A percentile compares a stretch with the other conserved stretches of the same genome.
Evolutionary conservation across 2,329 filamentous ascomycete genomes (phyloP).

Genomic region (Aspergillus oerlinghausenensis): DNA sequence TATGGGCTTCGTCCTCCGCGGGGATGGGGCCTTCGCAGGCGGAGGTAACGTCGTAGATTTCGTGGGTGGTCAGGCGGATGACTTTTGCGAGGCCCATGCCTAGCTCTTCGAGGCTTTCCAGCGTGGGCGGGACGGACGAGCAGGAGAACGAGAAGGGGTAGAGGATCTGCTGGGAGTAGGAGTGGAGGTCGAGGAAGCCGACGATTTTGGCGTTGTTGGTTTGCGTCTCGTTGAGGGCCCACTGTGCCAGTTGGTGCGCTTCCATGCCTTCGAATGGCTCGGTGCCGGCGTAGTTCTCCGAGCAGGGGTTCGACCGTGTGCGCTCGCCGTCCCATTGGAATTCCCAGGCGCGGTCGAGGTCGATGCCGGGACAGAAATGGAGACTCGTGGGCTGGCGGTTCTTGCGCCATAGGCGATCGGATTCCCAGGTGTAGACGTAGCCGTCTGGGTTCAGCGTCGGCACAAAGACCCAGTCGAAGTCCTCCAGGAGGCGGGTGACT

Average conservation of each 20-base stretch:
- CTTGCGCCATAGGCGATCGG: constrained; percentile 91
- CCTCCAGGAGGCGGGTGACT: constrained; percentile 72
- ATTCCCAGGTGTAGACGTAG: constrained; percentile 89
- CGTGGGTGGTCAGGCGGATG: constrained; percentile 73
- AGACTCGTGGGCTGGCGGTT: constrained; percentile 76
- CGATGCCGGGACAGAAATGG: constrained; percentile 78
- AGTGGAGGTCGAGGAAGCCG: constrained; percentile 86
- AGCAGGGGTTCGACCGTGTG: constrained; percentile 74
- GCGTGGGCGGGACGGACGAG: constrained; percentile 67
- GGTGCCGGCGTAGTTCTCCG: constrained; percentile 82
- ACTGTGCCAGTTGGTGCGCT: constrained; percentile 68
- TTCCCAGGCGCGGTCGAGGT: constrained; percentile 81
- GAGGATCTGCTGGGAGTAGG: constrained; percentile 90
- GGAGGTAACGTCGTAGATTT: constrained; percentile 71
- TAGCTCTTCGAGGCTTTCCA: constrained; percentile 89
- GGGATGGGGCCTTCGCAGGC: constrained; percentile 77
- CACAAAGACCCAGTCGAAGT: constrained; percentile 83
- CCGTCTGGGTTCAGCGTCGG: constrained; percentile 91
- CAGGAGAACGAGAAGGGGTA: constrained; percentile 92
- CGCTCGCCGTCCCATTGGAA: constrained; percentile 74
- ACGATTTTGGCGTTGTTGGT: constrained; percentile 70
- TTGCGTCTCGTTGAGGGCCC: constrained; percentile 74
- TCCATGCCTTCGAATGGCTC: constrained; percentile 80
- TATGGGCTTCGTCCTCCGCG: constrained; percentile 20
- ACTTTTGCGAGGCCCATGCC: constrained; percentile 83